These are phyloP conservation scores for Amphirosellinia nigrospora DNA, from an alignment of 495 filamentous ascomycete genomes.

Conservation along the genomic window DNA sequence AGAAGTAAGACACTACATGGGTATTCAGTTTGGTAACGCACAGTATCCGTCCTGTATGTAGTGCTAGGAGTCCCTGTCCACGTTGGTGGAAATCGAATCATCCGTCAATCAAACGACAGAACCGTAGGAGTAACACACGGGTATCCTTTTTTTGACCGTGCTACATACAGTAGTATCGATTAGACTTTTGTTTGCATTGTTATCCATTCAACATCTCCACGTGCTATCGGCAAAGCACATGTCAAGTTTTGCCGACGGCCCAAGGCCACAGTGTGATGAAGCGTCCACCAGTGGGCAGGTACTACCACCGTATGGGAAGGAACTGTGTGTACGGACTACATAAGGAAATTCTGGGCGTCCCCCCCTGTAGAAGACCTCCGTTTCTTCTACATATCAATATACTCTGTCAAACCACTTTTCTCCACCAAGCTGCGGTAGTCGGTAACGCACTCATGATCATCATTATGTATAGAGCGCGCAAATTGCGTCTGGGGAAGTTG, in stretches of 20 bases:
- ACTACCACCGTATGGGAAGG: too few species aligned
- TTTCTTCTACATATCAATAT: too few species aligned
- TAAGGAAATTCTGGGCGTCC: too few species aligned
- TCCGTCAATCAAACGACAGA: conserved; percentile 18
- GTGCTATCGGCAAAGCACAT: neutral
- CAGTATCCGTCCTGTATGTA: neutral
- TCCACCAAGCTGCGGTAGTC: too few species aligned
- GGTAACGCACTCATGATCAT: too few species aligned
- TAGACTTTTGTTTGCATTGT: neutral
- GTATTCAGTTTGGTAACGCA: neutral
- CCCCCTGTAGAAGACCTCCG: too few species aligned
- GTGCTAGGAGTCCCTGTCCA: neutral
- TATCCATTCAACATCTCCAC: conserved; percentile 22
- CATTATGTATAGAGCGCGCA: too few species aligned
- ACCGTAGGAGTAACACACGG: neutral
- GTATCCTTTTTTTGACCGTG: neutral
- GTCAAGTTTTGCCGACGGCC: neutral
- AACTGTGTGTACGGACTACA: too few species aligned
- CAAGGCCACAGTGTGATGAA: neutral
- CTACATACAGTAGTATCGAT: neutral
- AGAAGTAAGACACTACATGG: too few species aligned
- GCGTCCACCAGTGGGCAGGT: too few species aligned
- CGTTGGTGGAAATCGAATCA: conserved; percentile 13
- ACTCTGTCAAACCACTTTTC: too few species aligned
- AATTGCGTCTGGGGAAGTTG: neutral